Base-by-base conservation (phyloP, 2,329 filamentous ascomycete genomes). In the Karstenula rhodostoma region DNA sequence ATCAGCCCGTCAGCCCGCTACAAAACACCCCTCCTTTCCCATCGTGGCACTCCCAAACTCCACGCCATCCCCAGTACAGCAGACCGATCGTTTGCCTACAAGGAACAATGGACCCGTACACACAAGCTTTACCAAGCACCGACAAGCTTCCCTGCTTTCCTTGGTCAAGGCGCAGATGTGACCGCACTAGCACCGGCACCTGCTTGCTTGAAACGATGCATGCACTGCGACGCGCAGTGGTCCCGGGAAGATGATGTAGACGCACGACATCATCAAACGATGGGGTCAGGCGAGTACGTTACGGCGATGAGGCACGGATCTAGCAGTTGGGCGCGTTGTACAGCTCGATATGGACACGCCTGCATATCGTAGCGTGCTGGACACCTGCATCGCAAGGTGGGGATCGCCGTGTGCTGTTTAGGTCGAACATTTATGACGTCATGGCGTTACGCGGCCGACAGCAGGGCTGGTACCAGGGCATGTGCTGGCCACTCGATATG, bases 81-180 rank as follows among this genome's bases (percentile, higher is more conserved):
- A 40, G 3, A 52, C 7, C 19, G 29, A 29, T 23, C 37, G 22
- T 15, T 3, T 29, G 17, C 17, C 6, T 29, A 23, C 5, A 37
- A 32, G 25, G n/a, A n/a, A n/a, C n/a, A n/a, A n/a, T n/a, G n/a
- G 55, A 9, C 22, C 9, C 46, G 10, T 3, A 17, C 19, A 17
- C 12, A 19, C 27, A 59, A 59, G 50, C 57, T 54, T 59, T 49
- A 54, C 50, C 57, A 59, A 59, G 57, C 49, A 8, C 33, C 35
- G 27, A 44, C 50, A 59, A 59, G 57, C 57, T 49, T 58, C 48
- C 6, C 40, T 22, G 9, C 17, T 27, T 35, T 52, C 47, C 57
- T 43, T 54, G 57, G 57, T 54, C 46, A 32, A 22, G 40, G 13
- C 12, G 25, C 47, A 35, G 56, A 22, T 52, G 23, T 57, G 25